phyloP scores from a whole-genome alignment of 2,329 filamentous ascomycete species.

The Sordariomycetes sp. region DNA sequence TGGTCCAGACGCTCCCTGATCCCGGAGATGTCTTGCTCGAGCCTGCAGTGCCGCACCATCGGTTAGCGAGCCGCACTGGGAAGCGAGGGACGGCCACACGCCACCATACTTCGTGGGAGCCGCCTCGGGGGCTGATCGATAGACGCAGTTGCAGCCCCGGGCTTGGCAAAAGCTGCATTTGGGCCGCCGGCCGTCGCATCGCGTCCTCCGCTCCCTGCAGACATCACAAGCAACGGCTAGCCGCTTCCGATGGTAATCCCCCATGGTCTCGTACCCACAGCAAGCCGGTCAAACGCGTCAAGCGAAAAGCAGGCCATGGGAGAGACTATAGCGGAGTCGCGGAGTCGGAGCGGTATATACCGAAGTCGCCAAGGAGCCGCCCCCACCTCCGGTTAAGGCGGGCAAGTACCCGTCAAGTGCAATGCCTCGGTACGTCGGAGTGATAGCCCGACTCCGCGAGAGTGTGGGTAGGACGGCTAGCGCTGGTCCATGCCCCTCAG shows the following conservation, averaged over 20 bases:
- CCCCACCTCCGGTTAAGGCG: no score
- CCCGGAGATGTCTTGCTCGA: neutral
- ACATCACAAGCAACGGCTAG: slow-evolving; percentile 5
- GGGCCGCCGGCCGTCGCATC: slow-evolving; percentile 6
- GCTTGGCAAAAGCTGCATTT: slow-evolving; percentile 3
- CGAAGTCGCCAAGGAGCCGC: no score
- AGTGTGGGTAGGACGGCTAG: neutral
- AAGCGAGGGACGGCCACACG: neutral
- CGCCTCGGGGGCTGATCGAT: neutral
- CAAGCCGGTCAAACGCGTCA: no score
- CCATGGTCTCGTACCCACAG: neutral
- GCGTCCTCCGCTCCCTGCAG: slow-evolving; percentile 5
- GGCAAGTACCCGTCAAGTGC: neutral
- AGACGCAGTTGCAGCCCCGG: slow-evolving; percentile 1
- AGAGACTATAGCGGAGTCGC: neutral
- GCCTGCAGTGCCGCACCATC: neutral
- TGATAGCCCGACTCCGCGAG: neutral
- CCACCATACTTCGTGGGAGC: neutral
- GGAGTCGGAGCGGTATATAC: neutral
- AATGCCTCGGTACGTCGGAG: neutral
- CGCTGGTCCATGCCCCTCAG: no score
- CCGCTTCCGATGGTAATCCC: neutral
- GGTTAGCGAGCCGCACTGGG: neutral
- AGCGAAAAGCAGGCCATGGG: no score
- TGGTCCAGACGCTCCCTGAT: neutral